Evolutionary conservation across 129 eudicot genomes (phyloP), one percentile per base, ranked within the genome.

Genomic region (Helianthus tuberosus): DNA sequence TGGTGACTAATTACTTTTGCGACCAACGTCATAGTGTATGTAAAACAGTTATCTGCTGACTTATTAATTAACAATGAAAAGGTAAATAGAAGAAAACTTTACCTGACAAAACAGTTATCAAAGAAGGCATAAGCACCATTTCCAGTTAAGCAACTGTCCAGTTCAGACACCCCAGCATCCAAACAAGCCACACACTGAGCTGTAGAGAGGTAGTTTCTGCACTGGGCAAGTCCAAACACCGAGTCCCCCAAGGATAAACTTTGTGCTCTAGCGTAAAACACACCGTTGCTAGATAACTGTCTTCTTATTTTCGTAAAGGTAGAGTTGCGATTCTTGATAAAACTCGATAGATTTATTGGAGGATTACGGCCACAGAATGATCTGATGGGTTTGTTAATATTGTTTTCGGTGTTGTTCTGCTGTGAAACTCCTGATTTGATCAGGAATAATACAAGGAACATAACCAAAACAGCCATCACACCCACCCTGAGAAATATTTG

Each of bases 61-160:
- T 6, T 58, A 58, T 4, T 58, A 27, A 11, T 3, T 11, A 58
- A 25, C 39, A 7, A 11, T 27, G 32, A 58, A 25, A 25, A n/a
- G 11, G 25, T 39, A 72, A 7, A 20, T 23, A 46, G 15, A 54
- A 46, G 35, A 48, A 68, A 1, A 7, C 46, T 23, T 64, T 81
- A 81, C 83, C 86, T 82, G 48, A 82, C 38, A 65, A 72, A 77
- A 70, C 86, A 82, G 61, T 79, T 71, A 77, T 82, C 82, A 5
- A 71, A 77, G 69, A 77, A 71, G 41, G 54, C 62, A 25, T 79
- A 63, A 61, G 83, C 86, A n/a, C 83, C 86, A 63, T 82, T 77
- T 15, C 76, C 82, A 3, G 75, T 73, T 8, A 62, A 0, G 49
- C 86, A 82, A 68, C 15, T 60, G 49, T 25, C 61, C 53, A 77